Evolutionary conservation across 768 basidiomycete genomes (phyloP).

Genomic region (Russula earlei): DNA sequence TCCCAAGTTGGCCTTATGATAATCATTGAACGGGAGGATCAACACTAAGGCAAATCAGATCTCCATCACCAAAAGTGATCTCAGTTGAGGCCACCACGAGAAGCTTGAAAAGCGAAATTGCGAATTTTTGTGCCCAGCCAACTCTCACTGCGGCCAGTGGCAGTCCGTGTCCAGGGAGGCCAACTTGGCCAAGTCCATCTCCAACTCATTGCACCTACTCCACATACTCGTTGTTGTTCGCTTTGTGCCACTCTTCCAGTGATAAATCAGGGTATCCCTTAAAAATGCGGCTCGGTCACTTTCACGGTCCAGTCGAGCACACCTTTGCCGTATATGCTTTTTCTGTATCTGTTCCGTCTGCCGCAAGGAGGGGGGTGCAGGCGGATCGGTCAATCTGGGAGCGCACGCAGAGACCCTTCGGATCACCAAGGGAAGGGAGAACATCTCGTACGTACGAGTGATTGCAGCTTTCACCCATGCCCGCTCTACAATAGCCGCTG

Average conservation of each 20-base stretch:
- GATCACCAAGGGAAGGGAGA: constrained; percentile 40
- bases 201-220: too few relatives aligned
- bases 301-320: constrained; percentile 39
- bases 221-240: constrained; percentile 36
- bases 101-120: too few relatives aligned
- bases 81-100: too few relatives aligned
- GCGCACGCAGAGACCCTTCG: constrained; percentile 42
- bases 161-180: too few relatives aligned
- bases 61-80: too few relatives aligned
- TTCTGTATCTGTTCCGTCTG: constrained; percentile 62
- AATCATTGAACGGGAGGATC: too few relatives aligned
- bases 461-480: too few relatives aligned
- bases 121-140: too few relatives aligned
- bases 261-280: constrained; percentile 35
- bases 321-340: constrained; percentile 58
- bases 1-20: too few relatives aligned
- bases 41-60: too few relatives aligned
- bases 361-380: constrained; percentile 57
- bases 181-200: too few relatives aligned
- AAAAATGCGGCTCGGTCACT: constrained; percentile 30
- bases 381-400: constrained; percentile 58
- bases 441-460: constrained; percentile 40
- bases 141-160: too few relatives aligned
- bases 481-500: not conserved
- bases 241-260: constrained; percentile 54